phyloP scores from a whole-genome alignment of 2,329 filamentous ascomycete genomes.

The Aspergillus intermedius region DNA sequence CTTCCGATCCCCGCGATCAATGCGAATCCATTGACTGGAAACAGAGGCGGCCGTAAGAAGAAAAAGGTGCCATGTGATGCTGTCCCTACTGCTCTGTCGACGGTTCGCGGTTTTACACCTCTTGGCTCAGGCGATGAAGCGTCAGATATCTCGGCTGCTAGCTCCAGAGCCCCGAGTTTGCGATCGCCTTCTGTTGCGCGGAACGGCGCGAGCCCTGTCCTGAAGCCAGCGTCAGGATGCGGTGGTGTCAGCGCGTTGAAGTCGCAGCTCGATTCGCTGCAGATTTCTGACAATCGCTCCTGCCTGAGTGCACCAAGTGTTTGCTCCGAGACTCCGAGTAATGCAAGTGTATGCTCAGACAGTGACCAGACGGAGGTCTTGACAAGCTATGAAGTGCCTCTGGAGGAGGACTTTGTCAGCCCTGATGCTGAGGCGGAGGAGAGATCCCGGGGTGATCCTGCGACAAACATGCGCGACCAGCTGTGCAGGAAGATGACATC shows the following conservation, averaged over 20 bases:
- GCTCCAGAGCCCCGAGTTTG: conserved; percentile 29
- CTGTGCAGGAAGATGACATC: conserved; percentile 77
- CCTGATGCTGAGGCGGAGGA: conserved; percentile 39
- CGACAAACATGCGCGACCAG: conserved; percentile 47
- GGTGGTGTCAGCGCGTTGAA: conserved; percentile 73
- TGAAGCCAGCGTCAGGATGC: conserved; percentile 49
- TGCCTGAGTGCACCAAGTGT: conserved; percentile 49
- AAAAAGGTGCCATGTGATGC: conserved; percentile 31
- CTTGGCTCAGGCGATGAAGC: conserved; percentile 41
- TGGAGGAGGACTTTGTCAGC: conserved; percentile 81
- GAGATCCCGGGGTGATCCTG: conserved; percentile 35
- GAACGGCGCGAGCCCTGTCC: conserved; percentile 40
- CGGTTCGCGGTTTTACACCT: conserved; percentile 40
- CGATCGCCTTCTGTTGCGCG: conserved; percentile 21
- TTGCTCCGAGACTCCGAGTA: conserved; percentile 45
- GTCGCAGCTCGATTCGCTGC: conserved; percentile 71
- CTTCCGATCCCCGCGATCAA: conserved; percentile 26
- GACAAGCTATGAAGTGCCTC: conserved; percentile 76
- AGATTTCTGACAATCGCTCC: conserved; percentile 56
- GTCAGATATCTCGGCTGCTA: conserved; percentile 37
- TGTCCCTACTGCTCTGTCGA: conserved; percentile 30
- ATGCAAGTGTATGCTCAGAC: conserved; percentile 55
- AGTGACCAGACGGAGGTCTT: conserved; percentile 63
- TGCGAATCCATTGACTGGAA: conserved; percentile 19
- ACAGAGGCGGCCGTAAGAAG: conserved; percentile 26